A percentile compares a stretch with the other conserved stretches of the same genome.
These are phyloP conservation scores for Rusavskia elegans DNA, from an alignment of 495 filamentous ascomycete genomes.

Conservation along the genomic window DNA sequence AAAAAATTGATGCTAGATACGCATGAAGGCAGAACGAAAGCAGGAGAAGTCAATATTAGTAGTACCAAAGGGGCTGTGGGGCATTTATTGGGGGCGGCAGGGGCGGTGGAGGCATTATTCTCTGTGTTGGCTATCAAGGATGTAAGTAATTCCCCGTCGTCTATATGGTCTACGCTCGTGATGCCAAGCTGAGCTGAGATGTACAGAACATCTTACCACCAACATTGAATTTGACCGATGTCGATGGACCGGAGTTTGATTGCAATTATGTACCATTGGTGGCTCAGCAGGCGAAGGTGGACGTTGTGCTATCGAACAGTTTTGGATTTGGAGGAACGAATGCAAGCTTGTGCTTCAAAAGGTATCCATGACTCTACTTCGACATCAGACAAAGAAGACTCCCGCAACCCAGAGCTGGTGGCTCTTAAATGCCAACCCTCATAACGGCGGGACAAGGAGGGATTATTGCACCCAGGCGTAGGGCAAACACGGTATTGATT, in stretches of 20 bases:
- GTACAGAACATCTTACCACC: slow-evolving; percentile 64
- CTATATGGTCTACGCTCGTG: not conserved
- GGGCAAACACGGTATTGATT: too few species aligned
- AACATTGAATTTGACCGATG: slow-evolving; percentile 65
- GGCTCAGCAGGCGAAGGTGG: slow-evolving; percentile 48
- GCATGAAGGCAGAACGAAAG: slow-evolving; percentile 42
- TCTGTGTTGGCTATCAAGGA: slow-evolving; percentile 60
- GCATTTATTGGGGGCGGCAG: slow-evolving; percentile 81
- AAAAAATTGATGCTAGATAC: slow-evolving; percentile 52
- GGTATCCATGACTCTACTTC: not conserved
- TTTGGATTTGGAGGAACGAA: slow-evolving; percentile 98
- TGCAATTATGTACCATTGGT: slow-evolving; percentile 74
- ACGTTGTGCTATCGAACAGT: slow-evolving; percentile 78
- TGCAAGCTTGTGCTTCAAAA: slow-evolving; percentile 67
- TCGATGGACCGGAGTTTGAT: slow-evolving; percentile 45
- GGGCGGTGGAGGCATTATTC: slow-evolving; percentile 78
- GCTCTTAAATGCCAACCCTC: too few species aligned
- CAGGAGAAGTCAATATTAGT: slow-evolving; percentile 62
- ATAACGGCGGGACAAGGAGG: too few species aligned
- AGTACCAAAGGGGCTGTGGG: slow-evolving; percentile 90
- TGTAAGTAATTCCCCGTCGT: slow-evolving; percentile 31
- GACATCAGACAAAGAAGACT: too few species aligned
- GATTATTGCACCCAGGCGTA: too few species aligned
- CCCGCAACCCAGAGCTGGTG: too few species aligned
- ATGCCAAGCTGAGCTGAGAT: not conserved